A percentile compares a stretch with the other conserved stretches of the same genome.
phyloP scores from a whole-genome alignment of 2,329 filamentous ascomycete species.

The Metarhizium robertsii region DNA sequence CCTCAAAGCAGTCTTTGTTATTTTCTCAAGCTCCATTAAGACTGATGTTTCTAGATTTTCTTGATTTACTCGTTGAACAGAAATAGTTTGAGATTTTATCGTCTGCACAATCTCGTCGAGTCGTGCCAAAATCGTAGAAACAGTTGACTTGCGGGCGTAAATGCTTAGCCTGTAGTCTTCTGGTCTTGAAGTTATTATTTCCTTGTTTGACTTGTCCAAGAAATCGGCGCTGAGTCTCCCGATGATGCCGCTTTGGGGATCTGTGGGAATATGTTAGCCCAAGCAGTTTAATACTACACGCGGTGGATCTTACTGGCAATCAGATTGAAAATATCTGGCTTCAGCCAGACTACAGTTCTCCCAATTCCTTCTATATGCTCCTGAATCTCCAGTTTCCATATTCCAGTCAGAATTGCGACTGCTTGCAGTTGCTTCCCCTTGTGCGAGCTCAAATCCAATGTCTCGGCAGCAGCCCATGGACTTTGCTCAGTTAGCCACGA shows the following conservation, averaged over 20 bases:
- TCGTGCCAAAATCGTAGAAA: slow-evolving; percentile 24
- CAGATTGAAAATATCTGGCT: slow-evolving; percentile 31
- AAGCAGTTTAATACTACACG: not conserved
- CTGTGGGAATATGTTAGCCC: slow-evolving; percentile 6
- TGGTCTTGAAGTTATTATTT: slow-evolving; percentile 16
- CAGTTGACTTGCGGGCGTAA: slow-evolving; percentile 18
- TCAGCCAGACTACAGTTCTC: slow-evolving; percentile 27
- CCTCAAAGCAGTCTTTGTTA: slow-evolving; percentile 23
- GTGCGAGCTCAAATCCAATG: slow-evolving; percentile 8
- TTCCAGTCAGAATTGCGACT: slow-evolving; percentile 34
- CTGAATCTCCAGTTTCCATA: slow-evolving; percentile 40
- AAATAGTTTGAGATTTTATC: slow-evolving; percentile 17
- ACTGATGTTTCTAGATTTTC: slow-evolving; percentile 11
- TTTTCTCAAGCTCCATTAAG: slow-evolving; percentile 19
- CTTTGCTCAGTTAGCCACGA: slow-evolving; percentile 31
- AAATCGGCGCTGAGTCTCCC: slow-evolving; percentile 19
- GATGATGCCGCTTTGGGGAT: slow-evolving; percentile 14
- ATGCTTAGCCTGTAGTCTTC: slow-evolving; percentile 19
- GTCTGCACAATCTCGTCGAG: slow-evolving; percentile 20
- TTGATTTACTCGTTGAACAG: slow-evolving; percentile 12
- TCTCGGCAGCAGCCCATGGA: slow-evolving; percentile 32
- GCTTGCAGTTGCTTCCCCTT: slow-evolving; percentile 31
- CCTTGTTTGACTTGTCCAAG: slow-evolving; percentile 21
- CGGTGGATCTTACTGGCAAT: slow-evolving; percentile 27
- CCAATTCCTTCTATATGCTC: slow-evolving; percentile 36